phyloP scores from a whole-genome alignment of 441 rosid species.

The Gossypium davidsonii region DNA sequence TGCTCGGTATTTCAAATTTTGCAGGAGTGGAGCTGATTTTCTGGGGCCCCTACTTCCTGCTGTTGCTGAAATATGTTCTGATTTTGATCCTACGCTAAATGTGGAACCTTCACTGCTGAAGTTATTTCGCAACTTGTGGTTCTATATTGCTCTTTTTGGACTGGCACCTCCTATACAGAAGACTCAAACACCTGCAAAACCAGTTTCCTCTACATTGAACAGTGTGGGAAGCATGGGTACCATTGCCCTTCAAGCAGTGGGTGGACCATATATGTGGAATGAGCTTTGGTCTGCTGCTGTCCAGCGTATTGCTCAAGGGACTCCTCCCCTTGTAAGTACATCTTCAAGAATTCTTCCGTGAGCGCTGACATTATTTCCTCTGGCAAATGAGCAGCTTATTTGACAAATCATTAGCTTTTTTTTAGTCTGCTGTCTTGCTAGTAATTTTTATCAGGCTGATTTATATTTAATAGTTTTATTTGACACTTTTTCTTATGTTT shows the following conservation, averaged over 20 bases:
- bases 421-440: background rate
- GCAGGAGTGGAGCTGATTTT: conserved; percentile 97
- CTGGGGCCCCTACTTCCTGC: conserved; percentile 96
- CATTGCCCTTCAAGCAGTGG: conserved; percentile 85
- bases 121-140: conserved; percentile 96
- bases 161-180: conserved; percentile 87
- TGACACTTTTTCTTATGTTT: background rate
- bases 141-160: conserved; percentile 94
- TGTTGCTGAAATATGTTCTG: conserved; percentile 95
- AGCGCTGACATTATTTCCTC: background rate
- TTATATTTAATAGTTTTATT: background rate
- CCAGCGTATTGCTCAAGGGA: conserved; percentile 90
- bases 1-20: conserved; percentile 18
- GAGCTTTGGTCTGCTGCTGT: conserved; percentile 78
- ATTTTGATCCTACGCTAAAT: conserved; percentile 76
- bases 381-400: background rate
- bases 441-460: background rate
- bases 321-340: conserved; percentile 96
- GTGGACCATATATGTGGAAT: conserved; percentile 98
- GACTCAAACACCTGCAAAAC: conserved; percentile 51
- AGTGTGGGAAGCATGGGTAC: conserved; percentile 69
- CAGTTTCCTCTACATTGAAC: conserved; percentile 61
- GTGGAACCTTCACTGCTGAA: conserved; percentile 92
- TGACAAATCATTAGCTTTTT: conserved; percentile 3
- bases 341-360: conserved; percentile 20